Conservation (phyloP, 352 stramenopile genomes). For the Pythium phragmitis region DNA sequence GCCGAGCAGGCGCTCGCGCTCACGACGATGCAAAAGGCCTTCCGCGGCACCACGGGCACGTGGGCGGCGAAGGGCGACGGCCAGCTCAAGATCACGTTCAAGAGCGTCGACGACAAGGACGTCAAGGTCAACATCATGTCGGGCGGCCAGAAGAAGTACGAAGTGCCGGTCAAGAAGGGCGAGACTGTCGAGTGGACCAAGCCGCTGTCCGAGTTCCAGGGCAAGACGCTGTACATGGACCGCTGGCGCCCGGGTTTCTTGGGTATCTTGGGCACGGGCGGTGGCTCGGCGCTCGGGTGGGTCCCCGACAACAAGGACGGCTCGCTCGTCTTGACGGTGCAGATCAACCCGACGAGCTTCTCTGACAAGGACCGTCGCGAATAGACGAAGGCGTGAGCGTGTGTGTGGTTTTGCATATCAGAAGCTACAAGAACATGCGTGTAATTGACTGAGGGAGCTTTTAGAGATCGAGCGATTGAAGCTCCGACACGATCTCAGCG, state of each 20-base stretch:
- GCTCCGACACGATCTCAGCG: too few species aligned
- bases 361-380: slow-evolving; percentile 10
- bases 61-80: slow-evolving; percentile 48
- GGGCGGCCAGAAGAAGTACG: slow-evolving; percentile 37
- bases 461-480: neutral
- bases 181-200: slow-evolving; percentile 40
- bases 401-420: too few species aligned
- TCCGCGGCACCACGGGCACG: slow-evolving; percentile 36
- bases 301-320: slow-evolving; percentile 39
- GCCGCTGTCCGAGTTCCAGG: slow-evolving; percentile 33
- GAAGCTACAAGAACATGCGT: neutral
- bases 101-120: slow-evolving; percentile 46
- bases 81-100: slow-evolving; percentile 39
- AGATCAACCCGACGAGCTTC: slow-evolving; percentile 27
- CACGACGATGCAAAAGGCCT: slow-evolving; percentile 38
- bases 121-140: slow-evolving; percentile 61
- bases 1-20: slow-evolving; percentile 43
- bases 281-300: slow-evolving; percentile 64
- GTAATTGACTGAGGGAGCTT: neutral
- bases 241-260: slow-evolving; percentile 67
- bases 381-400: neutral
- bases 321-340: slow-evolving; percentile 11
- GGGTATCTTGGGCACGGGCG: slow-evolving; percentile 49
- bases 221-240: slow-evolving; percentile 74
- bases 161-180: slow-evolving; percentile 42